A percentile compares a stretch with the other conserved stretches of the same genome.
These are phyloP conservation scores for Neofusicoccum laricinum DNA, from an alignment of 2,329 filamentous ascomycete species.

Conservation along the genomic window DNA sequence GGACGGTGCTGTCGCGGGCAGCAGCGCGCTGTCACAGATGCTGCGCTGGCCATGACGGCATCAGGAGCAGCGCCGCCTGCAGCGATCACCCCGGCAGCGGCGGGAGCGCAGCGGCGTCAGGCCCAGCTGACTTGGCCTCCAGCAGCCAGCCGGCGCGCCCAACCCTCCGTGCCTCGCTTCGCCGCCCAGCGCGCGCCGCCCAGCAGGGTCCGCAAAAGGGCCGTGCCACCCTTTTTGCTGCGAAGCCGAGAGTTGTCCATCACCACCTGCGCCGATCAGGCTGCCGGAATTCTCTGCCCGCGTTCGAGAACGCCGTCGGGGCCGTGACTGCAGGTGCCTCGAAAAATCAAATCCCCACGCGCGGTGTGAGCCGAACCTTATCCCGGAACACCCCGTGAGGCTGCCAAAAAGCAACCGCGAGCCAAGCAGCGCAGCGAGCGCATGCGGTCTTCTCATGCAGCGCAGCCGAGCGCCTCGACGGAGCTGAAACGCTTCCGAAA, in stretches of 20 bases:
- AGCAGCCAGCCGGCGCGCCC: neutral
- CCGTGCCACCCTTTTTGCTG: neutral
- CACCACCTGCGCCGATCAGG: neutral
- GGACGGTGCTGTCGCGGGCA: neutral
- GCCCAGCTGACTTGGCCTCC: neutral
- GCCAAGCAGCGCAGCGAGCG: neutral
- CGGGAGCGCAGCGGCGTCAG: neutral
- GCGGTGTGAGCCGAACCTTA: neutral
- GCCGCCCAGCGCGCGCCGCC: neutral
- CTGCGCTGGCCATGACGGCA: neutral
- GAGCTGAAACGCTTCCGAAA: slow-evolving; percentile 3
- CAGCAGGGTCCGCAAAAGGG: neutral
- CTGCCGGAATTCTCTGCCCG: neutral
- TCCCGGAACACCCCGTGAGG: neutral
- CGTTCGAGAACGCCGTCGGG: neutral
- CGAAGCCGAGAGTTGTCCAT: neutral
- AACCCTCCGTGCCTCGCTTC: neutral
- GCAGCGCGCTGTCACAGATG: neutral
- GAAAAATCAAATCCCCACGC: neutral
- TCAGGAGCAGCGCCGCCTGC: neutral
- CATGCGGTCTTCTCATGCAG: neutral
- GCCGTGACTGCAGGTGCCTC: neutral
- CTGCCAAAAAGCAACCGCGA: neutral
- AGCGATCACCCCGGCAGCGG: neutral
- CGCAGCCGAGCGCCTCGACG: neutral